Evolutionary conservation across 441 rosid genomes (phyloP), one percentile per base, ranked within the genome.

Genomic region (Mallotus japonicus): DNA sequence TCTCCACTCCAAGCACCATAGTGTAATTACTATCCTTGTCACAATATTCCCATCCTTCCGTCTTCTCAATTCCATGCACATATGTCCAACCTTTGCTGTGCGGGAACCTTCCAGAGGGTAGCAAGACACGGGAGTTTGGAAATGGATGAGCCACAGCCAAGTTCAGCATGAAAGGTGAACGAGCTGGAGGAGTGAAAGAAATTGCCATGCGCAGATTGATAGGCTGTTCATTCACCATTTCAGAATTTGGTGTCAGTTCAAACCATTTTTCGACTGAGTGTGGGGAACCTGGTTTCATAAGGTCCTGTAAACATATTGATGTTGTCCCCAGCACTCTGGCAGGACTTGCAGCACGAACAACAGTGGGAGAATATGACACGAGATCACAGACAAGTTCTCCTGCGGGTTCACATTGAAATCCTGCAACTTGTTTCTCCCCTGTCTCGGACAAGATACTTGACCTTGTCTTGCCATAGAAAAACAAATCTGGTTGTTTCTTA

Each of bases 321-420:
- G 84, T 61, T 75, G 80, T 76, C 8, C 93, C 97, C 66, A 90
- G 57, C 69, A 19, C 75, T 67, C 76, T 83, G 15, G 64, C 63
- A 49, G 71, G 58, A 61, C 58, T 46, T 46, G 47, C 12, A 46
- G 12, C 8, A 59, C 49, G 46, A 14, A 49, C 12, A 62, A 50
- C 19, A 32, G 49, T 28, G 13, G 59, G 22, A 62, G 74, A 62
- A 60, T 51, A 53, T 20, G 68, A 51, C 24, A 77, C 49, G 32
- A 92, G 89, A 69, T 90, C 84, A 73, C 86, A 83, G 50, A 82
- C 60, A 54, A 92, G 83, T 78, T 87, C 87, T 64, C 97, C 95
- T 2, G 73, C 72, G 4, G 90, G 84, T 72, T 92, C 91, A 81
- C 92, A 88, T 47, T 78, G 88, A 75, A 90, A 85, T 19, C 81